phyloP scores from a whole-genome alignment of 148 eudicot species.

The Arbutus unedo region DNA sequence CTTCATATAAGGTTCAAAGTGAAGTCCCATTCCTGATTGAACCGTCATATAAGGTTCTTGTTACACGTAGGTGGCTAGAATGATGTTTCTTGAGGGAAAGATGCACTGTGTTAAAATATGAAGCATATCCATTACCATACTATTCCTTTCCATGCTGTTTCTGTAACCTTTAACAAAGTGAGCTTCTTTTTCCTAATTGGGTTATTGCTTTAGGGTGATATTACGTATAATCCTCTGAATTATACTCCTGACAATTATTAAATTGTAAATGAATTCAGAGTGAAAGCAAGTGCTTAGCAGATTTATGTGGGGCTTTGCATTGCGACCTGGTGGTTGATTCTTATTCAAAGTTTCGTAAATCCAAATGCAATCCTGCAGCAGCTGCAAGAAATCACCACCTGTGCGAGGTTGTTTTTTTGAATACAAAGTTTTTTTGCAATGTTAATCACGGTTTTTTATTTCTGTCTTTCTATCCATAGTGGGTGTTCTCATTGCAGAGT shows the following conservation, averaged over 20 bases:
- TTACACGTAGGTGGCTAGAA: neutral
- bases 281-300: conserved; percentile 82
- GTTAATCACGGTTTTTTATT: neutral
- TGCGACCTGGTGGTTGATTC: conserved; percentile 62
- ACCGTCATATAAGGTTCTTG: neutral
- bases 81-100: neutral
- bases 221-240: neutral
- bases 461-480: neutral
- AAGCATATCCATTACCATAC: neutral
- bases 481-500: conserved; percentile 47
- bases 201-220: neutral
- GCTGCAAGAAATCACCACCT: conserved; percentile 71
- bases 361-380: conserved; percentile 90
- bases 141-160: neutral
- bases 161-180: neutral
- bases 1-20: no score
- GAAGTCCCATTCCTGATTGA: neutral
- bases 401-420: conserved; percentile 67
- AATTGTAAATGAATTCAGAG: conserved; percentile 37
- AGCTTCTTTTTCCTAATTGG: neutral
- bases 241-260: neutral
- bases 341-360: conserved; percentile 40
- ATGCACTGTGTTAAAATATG: neutral
- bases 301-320: conserved; percentile 87
- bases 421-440: neutral